phyloP scores from a whole-genome alignment of 768 basidiomycete genomes.

The Lanmaoa pseudosensibilis region DNA sequence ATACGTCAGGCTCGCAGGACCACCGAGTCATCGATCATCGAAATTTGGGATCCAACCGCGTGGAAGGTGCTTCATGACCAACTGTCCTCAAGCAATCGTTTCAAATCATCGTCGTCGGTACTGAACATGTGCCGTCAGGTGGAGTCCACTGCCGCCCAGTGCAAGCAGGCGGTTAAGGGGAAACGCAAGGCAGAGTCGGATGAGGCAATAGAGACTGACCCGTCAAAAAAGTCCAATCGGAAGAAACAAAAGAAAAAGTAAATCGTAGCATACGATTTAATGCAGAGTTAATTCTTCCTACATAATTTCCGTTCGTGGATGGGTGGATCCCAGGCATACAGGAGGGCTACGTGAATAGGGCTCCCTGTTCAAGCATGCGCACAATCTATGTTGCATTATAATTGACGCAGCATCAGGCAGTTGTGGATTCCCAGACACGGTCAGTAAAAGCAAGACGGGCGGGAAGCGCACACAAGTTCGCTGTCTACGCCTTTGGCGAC shows the following conservation, averaged over 20 bases:
- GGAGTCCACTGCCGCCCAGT: conserved; percentile 23
- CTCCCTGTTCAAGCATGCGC: neutral
- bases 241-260: conserved; percentile 47
- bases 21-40: conserved; percentile 34
- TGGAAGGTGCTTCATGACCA: conserved; percentile 54
- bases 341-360: neutral
- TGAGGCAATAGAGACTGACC: conserved; percentile 27
- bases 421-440: neutral
- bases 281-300: neutral
- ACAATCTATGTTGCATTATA: neutral
- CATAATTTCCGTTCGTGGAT: neutral
- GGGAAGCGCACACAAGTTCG: neutral
- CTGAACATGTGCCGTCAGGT: conserved; percentile 68
- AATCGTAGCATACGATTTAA: conserved; percentile 15
- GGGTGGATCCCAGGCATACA: no score
- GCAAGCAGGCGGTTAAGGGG: conserved; percentile 3
- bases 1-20: conserved; percentile 61
- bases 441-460: neutral
- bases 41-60: conserved; percentile 57
- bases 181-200: conserved; percentile 42
- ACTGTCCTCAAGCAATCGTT: conserved; percentile 53
- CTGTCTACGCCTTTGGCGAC: conserved; percentile 8
- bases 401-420: neutral
- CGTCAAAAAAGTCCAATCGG: conserved; percentile 41
- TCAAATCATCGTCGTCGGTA: conserved; percentile 62